phyloP scores from a whole-genome alignment of 2,329 filamentous ascomycete genomes.

The Ceratocystis alfenasii region DNA sequence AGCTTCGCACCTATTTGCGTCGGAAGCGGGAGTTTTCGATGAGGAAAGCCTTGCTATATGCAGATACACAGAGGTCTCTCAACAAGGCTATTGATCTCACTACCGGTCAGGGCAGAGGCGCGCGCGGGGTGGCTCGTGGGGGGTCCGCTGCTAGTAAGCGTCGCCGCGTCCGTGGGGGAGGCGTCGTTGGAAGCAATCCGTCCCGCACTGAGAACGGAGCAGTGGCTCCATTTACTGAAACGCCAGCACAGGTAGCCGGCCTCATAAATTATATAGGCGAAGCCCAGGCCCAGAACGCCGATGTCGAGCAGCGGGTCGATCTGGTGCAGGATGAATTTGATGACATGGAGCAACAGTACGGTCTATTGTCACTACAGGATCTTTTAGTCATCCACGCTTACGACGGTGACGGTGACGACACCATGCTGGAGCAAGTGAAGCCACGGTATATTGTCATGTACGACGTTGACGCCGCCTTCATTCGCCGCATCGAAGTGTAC shows the following conservation, averaged over 20 bases:
- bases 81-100: constrained; percentile 48
- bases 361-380: constrained; percentile 83
- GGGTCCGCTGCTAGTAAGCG: constrained; percentile 57
- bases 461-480: constrained; percentile 88
- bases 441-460: constrained; percentile 98
- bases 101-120: constrained; percentile 41
- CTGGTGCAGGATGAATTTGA: constrained; percentile 66
- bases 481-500: constrained; percentile 88
- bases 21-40: constrained; percentile 88
- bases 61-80: constrained; percentile 67
- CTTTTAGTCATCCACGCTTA: constrained; percentile 84
- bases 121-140: constrained; percentile 25
- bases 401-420: constrained; percentile 89
- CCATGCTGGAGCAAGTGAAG: constrained; percentile 86
- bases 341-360: constrained; percentile 83
- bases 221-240: neutral
- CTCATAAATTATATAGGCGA: neutral
- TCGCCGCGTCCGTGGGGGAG: constrained; percentile 70
- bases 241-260: constrained; percentile 1
- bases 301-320: constrained; percentile 63
- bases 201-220: constrained; percentile 44
- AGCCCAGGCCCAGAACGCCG: constrained; percentile 28
- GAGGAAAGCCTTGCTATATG: constrained; percentile 66
- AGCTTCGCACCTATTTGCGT: constrained; percentile 69
- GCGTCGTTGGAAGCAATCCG: constrained; percentile 41